phyloP scores from a whole-genome alignment of 2,329 filamentous ascomycete genomes.

The Pseudogymnoascus sp. region DNA sequence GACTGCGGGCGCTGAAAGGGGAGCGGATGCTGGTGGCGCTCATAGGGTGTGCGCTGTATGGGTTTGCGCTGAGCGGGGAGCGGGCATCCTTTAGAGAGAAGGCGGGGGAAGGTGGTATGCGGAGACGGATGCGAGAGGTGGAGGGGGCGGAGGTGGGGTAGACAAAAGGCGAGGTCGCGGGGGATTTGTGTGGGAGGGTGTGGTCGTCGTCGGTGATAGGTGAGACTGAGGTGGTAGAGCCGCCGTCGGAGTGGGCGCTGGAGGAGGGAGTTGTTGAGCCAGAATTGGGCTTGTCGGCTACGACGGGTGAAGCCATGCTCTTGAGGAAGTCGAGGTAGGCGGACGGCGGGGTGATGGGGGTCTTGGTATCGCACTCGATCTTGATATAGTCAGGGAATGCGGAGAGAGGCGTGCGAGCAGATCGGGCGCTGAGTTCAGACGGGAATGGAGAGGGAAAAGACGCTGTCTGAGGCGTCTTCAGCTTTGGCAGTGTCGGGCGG shows the following conservation, averaged over 20 bases:
- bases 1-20: constrained; percentile 65
- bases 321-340: constrained; percentile 93
- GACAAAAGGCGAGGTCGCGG: constrained; percentile 48
- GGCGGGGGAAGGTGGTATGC: constrained; percentile 67
- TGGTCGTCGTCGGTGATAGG: constrained; percentile 33
- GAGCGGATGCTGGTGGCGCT: constrained; percentile 45
- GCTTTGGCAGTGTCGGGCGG: constrained; percentile 48
- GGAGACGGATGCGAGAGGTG: constrained; percentile 52
- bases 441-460: constrained; percentile 53
- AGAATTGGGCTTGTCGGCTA: constrained; percentile 28
- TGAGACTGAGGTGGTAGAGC: constrained; percentile 30
- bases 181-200: constrained; percentile 51
- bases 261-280: constrained; percentile 40
- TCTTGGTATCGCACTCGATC: constrained; percentile 58
- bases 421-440: constrained; percentile 47
- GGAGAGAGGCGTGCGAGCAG: constrained; percentile 61
- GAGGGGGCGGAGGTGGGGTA: constrained; percentile 51
- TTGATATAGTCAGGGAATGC: constrained; percentile 57
- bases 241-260: constrained; percentile 19
- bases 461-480: constrained; percentile 53
- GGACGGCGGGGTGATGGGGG: constrained; percentile 80
- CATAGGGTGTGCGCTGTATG: constrained; percentile 17
- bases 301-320: constrained; percentile 46
- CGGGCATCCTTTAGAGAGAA: constrained; percentile 50
- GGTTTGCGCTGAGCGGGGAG: constrained; percentile 56